phyloP scores from a whole-genome alignment of 2,329 filamentous ascomycete species.

The Eurotiales sp. region DNA sequence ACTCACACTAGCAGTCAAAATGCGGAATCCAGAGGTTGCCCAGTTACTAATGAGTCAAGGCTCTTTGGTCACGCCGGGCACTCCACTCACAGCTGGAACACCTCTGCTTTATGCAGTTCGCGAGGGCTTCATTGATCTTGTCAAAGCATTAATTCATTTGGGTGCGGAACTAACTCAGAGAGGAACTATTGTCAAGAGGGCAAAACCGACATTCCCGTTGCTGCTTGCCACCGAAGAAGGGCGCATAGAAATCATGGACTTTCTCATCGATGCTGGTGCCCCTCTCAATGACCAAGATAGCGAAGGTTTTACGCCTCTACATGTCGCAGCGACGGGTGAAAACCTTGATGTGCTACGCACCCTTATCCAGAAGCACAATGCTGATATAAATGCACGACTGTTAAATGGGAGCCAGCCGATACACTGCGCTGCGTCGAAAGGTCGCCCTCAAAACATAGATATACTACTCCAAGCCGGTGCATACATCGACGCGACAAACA shows the following conservation, averaged over 20 bases:
- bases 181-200: background rate
- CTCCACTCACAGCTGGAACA: background rate
- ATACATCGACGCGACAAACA: background rate
- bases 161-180: conserved; percentile 13
- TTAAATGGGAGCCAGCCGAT: background rate
- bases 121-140: conserved; percentile 2
- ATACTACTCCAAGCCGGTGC: background rate
- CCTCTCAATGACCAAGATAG: background rate
- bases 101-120: conserved; percentile 15
- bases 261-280: background rate
- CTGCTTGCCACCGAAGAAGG: conserved; percentile 11
- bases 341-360: background rate
- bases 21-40: conserved; percentile 16
- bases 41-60: background rate
- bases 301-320: background rate
- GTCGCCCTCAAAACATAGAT: background rate
- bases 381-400: background rate
- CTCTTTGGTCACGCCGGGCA: conserved; percentile 12
- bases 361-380: background rate
- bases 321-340: background rate
- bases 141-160: background rate
- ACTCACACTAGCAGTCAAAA: conserved; percentile 15
- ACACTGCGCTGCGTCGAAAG: background rate
- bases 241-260: conserved; percentile 13
- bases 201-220: background rate